Conservation (phyloP, 2,329 filamentous ascomycete genomes). For the Lojkania enalia region DNA sequence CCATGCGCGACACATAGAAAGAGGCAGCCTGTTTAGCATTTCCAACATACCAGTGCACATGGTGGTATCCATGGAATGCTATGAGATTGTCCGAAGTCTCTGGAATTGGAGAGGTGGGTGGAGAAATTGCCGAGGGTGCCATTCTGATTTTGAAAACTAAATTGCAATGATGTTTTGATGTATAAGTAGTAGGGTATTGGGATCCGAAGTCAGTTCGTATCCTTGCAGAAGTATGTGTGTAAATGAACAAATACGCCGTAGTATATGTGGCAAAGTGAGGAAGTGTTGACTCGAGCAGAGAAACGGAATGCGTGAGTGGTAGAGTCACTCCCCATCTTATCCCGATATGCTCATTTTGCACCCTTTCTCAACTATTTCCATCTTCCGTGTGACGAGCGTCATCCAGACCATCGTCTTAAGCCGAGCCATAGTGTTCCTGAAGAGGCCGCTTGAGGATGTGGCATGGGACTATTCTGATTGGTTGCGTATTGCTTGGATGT, state of each 20-base stretch:
- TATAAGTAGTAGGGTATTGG: too few species aligned
- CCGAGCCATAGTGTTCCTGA: constrained; percentile 3
- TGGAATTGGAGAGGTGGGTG: constrained; percentile 46
- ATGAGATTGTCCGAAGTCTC: constrained; percentile 38
- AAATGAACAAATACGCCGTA: too few species aligned
- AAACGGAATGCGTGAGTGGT: too few species aligned
- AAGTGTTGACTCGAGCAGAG: too few species aligned
- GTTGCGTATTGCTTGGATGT: not conserved
- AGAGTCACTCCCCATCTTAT: too few species aligned
- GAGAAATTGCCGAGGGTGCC: constrained; percentile 43
- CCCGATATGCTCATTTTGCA: too few species aligned
- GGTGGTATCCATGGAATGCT: constrained; percentile 81
- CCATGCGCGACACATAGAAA: constrained; percentile 86
- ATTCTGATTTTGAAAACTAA: constrained; percentile 25
- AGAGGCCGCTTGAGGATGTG: not conserved
- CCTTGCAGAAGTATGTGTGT: too few species aligned
- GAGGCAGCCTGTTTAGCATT: constrained; percentile 94
- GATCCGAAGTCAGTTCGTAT: too few species aligned
- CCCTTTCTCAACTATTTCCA: too few species aligned
- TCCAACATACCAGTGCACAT: constrained; percentile 94
- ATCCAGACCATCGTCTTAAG: constrained; percentile 1
- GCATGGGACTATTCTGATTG: not conserved
- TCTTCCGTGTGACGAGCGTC: constrained; percentile 4
- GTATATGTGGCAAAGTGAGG: too few species aligned
- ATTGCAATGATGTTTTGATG: too few species aligned